These are phyloP conservation scores for Plasmodium gonderi DNA, from an alignment of 169 alveolate genomes.

Conservation along the genomic window DNA sequence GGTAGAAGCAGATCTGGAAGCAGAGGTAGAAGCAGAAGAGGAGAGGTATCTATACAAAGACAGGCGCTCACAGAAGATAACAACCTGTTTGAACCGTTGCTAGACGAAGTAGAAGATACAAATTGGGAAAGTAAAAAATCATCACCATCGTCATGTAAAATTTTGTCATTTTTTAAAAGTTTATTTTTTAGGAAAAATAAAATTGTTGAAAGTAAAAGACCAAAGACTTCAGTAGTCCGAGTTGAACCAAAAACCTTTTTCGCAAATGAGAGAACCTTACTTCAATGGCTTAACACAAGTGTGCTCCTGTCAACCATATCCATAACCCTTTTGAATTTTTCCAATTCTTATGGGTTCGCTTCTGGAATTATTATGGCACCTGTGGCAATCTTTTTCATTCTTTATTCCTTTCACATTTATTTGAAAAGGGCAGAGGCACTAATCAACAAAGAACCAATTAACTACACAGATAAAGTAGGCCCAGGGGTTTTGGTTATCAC, in stretches of 20 bases:
- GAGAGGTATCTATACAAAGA: not conserved
- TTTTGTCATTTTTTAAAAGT: constrained; percentile 24
- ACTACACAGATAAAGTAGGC: constrained; percentile 83
- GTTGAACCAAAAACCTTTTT: constrained; percentile 88
- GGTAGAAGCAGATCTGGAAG: too few relatives aligned
- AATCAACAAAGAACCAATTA: constrained; percentile 83
- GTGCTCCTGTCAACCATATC: constrained; percentile 84
- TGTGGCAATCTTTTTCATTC: constrained; percentile 84
- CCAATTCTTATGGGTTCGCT: constrained; percentile 78
- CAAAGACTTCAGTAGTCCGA: constrained; percentile 79
- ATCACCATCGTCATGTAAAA: not conserved
- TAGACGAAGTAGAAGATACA: not conserved
- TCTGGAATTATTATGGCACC: constrained; percentile 87
- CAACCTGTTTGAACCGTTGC: constrained; percentile 49
- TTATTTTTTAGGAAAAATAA: constrained; percentile 9
- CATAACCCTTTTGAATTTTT: constrained; percentile 82
- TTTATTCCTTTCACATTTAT: constrained; percentile 82
- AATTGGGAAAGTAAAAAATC: constrained; percentile 10
- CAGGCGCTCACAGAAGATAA: not conserved
- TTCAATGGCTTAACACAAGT: constrained; percentile 86
- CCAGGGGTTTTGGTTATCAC: constrained; percentile 79
- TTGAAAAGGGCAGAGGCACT: constrained; percentile 82
- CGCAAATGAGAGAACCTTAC: constrained; percentile 85
- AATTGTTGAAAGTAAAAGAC: constrained; percentile 1
- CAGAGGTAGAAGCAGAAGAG: too few relatives aligned